Conservation (phyloP, 345 rosid genomes). For the Chamaenerion angustifolium region DNA sequence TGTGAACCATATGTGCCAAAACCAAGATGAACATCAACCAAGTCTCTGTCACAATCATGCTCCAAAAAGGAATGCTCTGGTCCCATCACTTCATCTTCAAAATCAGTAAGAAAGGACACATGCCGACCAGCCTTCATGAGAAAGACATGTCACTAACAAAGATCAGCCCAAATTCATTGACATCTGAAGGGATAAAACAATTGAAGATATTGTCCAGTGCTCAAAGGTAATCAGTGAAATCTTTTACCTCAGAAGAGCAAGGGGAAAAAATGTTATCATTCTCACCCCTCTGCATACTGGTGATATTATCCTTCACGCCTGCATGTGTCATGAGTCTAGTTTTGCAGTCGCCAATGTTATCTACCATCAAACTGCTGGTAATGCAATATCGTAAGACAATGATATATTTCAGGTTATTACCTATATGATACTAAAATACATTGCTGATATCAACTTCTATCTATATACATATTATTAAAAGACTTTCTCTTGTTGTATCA, state of each 20-base stretch:
- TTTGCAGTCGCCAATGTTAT: neutral
- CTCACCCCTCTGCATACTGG: constrained; percentile 10
- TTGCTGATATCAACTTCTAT: too few species aligned
- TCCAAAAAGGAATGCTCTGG: constrained; percentile 14
- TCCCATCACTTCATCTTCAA: constrained; percentile 15
- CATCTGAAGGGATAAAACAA: too few species aligned
- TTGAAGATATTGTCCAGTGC: too few species aligned
- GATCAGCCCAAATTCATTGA: neutral
- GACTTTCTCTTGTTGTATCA: too few species aligned
- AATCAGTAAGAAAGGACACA: constrained; percentile 14
- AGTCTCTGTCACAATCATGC: constrained; percentile 11
- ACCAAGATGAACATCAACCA: constrained; percentile 11
- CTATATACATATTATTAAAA: too few species aligned
- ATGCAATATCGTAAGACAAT: neutral
- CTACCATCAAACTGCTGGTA: constrained; percentile 2
- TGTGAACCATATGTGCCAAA: constrained; percentile 10
- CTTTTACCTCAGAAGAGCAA: constrained; percentile 10
- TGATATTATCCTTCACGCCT: constrained; percentile 8
- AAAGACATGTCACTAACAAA: neutral
- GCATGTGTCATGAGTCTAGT: constrained; percentile 9
- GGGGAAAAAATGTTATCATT: constrained; percentile 9
- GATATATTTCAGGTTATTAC: neutral
- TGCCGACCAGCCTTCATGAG: constrained; percentile 12
- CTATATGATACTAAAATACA: too few species aligned
- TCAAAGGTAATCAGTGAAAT: neutral